These are phyloP conservation scores for Diaporthe sp. DNA, from an alignment of 2,329 filamentous ascomycete genomes.

Conservation along the genomic window DNA sequence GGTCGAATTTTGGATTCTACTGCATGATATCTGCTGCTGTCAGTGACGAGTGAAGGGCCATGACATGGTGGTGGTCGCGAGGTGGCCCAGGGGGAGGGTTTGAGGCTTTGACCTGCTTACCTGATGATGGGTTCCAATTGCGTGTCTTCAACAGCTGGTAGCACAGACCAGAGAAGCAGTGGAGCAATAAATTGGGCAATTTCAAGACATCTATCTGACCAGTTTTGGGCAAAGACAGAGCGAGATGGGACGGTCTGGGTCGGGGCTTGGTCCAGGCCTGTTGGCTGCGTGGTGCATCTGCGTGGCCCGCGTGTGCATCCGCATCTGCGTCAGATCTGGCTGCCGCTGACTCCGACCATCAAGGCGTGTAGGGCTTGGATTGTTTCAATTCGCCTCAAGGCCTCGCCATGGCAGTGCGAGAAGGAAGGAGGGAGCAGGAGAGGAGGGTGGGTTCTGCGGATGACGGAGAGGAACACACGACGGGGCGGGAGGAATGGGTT, in stretches of 20 bases:
- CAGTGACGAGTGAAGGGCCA: conserved; percentile 10
- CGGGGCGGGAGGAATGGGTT: conserved; percentile 17
- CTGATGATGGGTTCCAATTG: conserved; percentile 19
- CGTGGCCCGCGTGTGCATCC: neutral
- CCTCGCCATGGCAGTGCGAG: conserved; percentile 26
- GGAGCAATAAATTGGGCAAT: conserved; percentile 30
- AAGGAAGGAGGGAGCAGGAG: neutral
- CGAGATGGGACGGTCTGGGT: conserved; percentile 22
- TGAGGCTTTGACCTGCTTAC: conserved; percentile 7
- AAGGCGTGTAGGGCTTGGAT: neutral
- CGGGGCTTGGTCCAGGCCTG: neutral
- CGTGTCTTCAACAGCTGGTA: conserved; percentile 15
- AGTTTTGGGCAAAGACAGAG: conserved; percentile 30
- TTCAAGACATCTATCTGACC: conserved; percentile 30
- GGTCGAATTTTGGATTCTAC: conserved; percentile 5
- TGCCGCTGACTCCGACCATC: conserved; percentile 26
- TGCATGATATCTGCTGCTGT: conserved; percentile 10
- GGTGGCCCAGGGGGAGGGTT: conserved; percentile 7
- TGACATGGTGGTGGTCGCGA: neutral
- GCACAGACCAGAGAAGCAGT: conserved; percentile 27
- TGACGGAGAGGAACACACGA: conserved; percentile 4
- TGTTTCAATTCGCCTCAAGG: conserved; percentile 23
- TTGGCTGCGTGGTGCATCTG: conserved; percentile 7
- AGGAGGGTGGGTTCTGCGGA: conserved; percentile 2
- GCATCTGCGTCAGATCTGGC: conserved; percentile 26